A percentile compares a stretch with the other conserved stretches of the same genome.
Evolutionary conservation across 192 early-diverging fungal genomes (phyloP).

Genomic region (Spinellus fusiger): DNA sequence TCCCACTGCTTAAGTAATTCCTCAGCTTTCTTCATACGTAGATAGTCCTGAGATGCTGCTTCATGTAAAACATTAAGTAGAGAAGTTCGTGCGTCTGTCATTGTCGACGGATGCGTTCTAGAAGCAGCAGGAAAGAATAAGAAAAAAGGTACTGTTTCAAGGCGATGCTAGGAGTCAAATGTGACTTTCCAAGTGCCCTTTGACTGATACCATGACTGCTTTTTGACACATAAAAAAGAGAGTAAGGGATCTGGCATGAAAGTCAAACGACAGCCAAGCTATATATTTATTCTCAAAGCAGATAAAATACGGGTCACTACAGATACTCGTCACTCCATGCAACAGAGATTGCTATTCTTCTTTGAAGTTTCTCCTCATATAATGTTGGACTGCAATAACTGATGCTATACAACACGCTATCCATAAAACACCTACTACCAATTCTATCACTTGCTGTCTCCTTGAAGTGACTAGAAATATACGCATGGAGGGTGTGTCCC

Average conservation of each 20-base stretch:
- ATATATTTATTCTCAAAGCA: too few species aligned
- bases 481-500: slow-evolving; percentile 38
- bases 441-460: slow-evolving; percentile 32
- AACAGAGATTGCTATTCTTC: slow-evolving; percentile 6
- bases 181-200: slow-evolving; percentile 1
- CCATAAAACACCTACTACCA: slow-evolving; percentile 37
- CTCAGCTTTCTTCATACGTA: slow-evolving; percentile 56
- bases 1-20: slow-evolving; percentile 68
- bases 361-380: slow-evolving; percentile 30
- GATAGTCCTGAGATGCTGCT: slow-evolving; percentile 64
- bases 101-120: too few species aligned
- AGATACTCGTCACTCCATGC: too few species aligned
- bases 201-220: too few species aligned
- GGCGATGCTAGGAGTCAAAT: neutral
- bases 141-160: too few species aligned
- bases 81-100: slow-evolving; percentile 39
- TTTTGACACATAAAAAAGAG: too few species aligned
- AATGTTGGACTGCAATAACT: slow-evolving; percentile 27
- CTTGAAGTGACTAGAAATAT: slow-evolving; percentile 37
- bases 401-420: slow-evolving; percentile 20
- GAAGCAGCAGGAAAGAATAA: neutral
- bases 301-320: too few species aligned
- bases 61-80: slow-evolving; percentile 48
- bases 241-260: too few species aligned
- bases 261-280: too few species aligned